Base-by-base conservation (phyloP, 78 protist species). In the Polysphondylium violaceum region DNA sequence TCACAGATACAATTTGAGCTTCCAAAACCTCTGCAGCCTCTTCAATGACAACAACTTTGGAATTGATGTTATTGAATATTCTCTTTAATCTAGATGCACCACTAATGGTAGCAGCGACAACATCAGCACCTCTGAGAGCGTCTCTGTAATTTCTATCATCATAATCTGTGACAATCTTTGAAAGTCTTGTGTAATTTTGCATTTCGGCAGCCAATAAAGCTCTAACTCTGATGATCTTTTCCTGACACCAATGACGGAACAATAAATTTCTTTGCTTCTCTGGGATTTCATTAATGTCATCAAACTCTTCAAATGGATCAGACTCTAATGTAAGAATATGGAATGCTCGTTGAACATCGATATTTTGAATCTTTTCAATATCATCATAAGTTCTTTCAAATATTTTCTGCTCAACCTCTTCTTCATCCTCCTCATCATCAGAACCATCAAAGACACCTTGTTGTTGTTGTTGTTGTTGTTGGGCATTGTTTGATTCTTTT, bases 11-110 rank as follows among this genome's bases (percentile, higher is more conserved):
- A 0, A 96, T 31, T 40, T 95, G 97, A 17, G 94, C 40, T 63
- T 97, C 99, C 23, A 96, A 73, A 9, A 96, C 93, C 50, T 95
- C 95, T 0, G 87, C 92, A 6, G 95, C 87, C 58, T 92, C 95
- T 68, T 92, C 95, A 23, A 60, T 56, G 25, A 92, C 55, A 23
- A 85, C 74, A 36, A 86, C 77, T 36, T 29, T 68, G 6, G 87
- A 51, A 51, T 36, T 47, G 38, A 92, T 35, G 1, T 41, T 29
- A 27, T 58, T 76, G 7, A 92, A 50, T 1, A 79, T 61, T 29
- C 23, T 53, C 27, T 71, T 81, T 25, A 86, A 31, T 33, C 78
- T 11, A 1, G 74, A 56, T 7, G 76, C 74, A 53, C 92, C 91
- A 12, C 64, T 67, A 35, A 88, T 74, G 0, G 95, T 92, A 0